Base-by-base conservation (phyloP, 2,329 filamentous ascomycete genomes). In the Arthrobotrys sinensis region DNA sequence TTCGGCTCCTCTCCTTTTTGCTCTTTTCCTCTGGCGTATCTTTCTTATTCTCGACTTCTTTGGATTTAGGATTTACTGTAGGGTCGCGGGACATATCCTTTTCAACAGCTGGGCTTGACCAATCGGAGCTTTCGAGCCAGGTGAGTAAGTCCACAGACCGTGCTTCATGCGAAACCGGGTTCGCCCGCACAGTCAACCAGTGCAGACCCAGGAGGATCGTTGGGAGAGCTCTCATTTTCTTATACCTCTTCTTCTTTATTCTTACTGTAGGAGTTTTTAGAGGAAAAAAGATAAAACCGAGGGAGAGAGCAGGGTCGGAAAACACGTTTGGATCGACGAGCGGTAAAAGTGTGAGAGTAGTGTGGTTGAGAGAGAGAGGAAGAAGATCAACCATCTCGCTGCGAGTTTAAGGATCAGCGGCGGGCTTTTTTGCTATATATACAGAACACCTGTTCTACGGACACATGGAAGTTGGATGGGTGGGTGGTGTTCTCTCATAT, bases 61-160 rank as follows among this genome's bases (percentile, higher is more conserved):
- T 40, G 3, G 16, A 21, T n/a, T 28, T 21, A 11, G 4, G 7
- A 32, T 16, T 28, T 6, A 24, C 11, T 36, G 48, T 16, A 4
- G 16, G 36, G 6, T 65, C 45, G 21, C 10, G 24, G 16, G 67
- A 53, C 8, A 46, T 21, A 14, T 11, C 36, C 34, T 70, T 28
- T 28, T 55, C 57, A 11, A 78, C 55, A 6, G 66, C 52, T 19
- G 75, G 75, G 16, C 34, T 71, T 16, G 66, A 45, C 75, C 75
- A 78, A 52, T 78, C 75, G 1, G 75, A 67, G 28, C 34, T 78
- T 46, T 78, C 75, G 40, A 78, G 75, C 75, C 75, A 78, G 32
- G 75, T 70, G 5, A 78, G 43, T 16, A 78, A 10, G 38, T 78
- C 75, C 14, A 78, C 38, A 11, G 66, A 72, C 45, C 75, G 75